Conservation (phyloP, 2,329 filamentous ascomycete genomes). For the Sclerotinia borealis region DNA sequence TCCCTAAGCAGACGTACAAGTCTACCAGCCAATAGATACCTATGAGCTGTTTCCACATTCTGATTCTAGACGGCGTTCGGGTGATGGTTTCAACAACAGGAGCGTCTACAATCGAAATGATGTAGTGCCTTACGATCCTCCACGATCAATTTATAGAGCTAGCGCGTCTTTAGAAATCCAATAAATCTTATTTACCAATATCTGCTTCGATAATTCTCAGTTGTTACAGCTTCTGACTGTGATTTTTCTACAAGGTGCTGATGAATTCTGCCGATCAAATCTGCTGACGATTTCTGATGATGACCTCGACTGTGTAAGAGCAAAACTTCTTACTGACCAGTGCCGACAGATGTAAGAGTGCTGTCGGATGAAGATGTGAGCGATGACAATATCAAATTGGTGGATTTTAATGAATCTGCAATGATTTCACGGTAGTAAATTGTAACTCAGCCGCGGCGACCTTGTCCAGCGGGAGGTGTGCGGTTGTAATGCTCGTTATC, state of each 20-base stretch:
- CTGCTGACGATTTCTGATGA: neutral
- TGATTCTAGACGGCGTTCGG: constrained; percentile 41
- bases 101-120: constrained; percentile 30
- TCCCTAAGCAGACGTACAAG: constrained; percentile 72
- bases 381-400: neutral
- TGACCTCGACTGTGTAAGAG: neutral
- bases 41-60: constrained; percentile 32
- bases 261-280: neutral
- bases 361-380: constrained; percentile 15
- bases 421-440: neutral
- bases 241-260: constrained; percentile 7
- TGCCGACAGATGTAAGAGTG: neutral
- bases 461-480: constrained; percentile 43
- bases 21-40: constrained; percentile 34
- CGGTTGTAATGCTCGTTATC: constrained; percentile 34
- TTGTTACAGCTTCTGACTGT: constrained; percentile 4
- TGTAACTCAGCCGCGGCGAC: constrained; percentile 14
- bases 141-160: constrained; percentile 33
- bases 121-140: constrained; percentile 31
- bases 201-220: neutral
- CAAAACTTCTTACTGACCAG: neutral
- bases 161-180: constrained; percentile 18
- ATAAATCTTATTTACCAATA: constrained; percentile 17
- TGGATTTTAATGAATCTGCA: neutral
- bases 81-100: constrained; percentile 51